phyloP scores from a whole-genome alignment of 2,329 filamentous ascomycete genomes.

The Endocalyx cinctus region DNA sequence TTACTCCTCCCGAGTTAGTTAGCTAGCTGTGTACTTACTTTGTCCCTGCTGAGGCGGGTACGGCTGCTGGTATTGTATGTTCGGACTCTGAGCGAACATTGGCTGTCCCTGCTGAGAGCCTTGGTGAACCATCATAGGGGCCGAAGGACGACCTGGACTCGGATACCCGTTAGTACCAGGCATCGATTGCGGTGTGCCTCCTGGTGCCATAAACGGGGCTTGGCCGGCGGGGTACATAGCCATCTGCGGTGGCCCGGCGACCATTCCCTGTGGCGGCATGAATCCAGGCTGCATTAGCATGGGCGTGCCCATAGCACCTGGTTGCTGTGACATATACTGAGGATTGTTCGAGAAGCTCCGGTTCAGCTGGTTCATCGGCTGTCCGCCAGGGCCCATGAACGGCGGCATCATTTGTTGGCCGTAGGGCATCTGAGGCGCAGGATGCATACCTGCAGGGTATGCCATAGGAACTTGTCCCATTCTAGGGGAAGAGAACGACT shows the following conservation, averaged over 20 bases:
- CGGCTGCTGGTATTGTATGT: conserved; percentile 69
- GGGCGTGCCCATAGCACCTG: conserved; percentile 64
- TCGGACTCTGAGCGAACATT: conserved; percentile 72
- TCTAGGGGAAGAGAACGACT: conserved; percentile 81
- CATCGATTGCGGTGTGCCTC: conserved; percentile 50
- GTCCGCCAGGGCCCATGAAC: conserved; percentile 64
- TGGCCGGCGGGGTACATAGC: conserved; percentile 71
- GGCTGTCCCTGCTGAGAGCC: conserved; percentile 87
- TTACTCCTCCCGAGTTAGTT: background rate
- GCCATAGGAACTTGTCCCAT: conserved; percentile 65
- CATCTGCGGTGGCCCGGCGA: conserved; percentile 66
- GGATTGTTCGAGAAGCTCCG: conserved; percentile 67
- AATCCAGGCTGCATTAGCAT: conserved; percentile 84
- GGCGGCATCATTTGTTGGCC: conserved; percentile 68
- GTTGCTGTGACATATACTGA: conserved; percentile 69
- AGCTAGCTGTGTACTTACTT: conserved; percentile 53
- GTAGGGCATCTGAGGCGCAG: conserved; percentile 66
- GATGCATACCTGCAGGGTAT: conserved; percentile 64
- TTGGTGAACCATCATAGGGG: conserved; percentile 92
- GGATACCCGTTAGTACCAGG: conserved; percentile 74
- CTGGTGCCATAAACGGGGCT: conserved; percentile 59
- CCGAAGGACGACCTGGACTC: conserved; percentile 74
- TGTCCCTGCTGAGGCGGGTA: conserved; percentile 68
- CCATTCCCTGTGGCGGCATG: conserved; percentile 68
- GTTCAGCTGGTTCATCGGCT: conserved; percentile 64